A percentile compares a stretch with the other conserved stretches of the same genome.
Evolutionary conservation across 306 rosid genomes (phyloP).

Genomic region (Vigna mungo): DNA sequence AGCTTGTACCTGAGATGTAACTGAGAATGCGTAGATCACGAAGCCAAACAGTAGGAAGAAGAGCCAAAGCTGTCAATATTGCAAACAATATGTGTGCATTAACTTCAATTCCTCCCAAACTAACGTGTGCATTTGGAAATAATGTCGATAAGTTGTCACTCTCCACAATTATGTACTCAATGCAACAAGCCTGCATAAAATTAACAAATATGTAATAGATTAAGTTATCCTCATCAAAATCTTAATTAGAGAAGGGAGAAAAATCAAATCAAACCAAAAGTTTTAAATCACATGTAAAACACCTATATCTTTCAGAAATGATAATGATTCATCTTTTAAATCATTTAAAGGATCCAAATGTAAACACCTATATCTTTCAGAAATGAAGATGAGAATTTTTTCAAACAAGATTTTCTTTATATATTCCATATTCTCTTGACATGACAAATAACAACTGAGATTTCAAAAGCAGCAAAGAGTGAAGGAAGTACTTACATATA

Average conservation of each 20-base stretch:
- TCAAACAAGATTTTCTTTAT: too few species aligned
- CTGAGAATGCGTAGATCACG: conserved; percentile 89
- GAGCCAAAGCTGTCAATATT: conserved; percentile 66
- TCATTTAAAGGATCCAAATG: too few species aligned
- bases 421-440: background rate
- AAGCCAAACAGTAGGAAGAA: conserved; percentile 95
- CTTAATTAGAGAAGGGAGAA: background rate
- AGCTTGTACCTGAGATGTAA: conserved; percentile 75
- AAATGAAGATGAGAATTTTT: too few species aligned
- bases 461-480: conserved; percentile 13
- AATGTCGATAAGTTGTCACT: conserved; percentile 88
- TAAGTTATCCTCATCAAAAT: background rate
- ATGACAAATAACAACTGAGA: background rate
- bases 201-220: background rate
- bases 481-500: conserved; percentile 80
- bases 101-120: conserved; percentile 61
- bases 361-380: too few species aligned
- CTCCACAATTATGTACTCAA: conserved; percentile 90
- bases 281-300: background rate
- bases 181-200: conserved; percentile 79
- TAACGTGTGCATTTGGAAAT: conserved; percentile 79
- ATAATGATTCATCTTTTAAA: too few species aligned
- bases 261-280: background rate
- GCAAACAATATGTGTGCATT: conserved; percentile 72
- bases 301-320: too few species aligned